phyloP scores from a whole-genome alignment of 2,329 filamentous ascomycete genomes.

The Penicillium olsonii region DNA sequence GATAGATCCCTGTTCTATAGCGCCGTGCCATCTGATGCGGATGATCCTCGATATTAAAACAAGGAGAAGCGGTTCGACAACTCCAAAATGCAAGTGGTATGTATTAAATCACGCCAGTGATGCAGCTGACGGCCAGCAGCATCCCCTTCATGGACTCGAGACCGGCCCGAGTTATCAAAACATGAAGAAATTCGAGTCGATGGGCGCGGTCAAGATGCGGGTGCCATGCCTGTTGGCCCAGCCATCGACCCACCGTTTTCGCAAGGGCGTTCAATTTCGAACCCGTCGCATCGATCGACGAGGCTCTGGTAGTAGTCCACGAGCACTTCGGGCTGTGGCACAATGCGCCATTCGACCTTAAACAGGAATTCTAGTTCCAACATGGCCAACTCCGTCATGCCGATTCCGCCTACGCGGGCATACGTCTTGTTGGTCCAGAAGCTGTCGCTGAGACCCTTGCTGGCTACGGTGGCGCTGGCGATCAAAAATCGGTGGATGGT shows the following conservation, averaged over 20 bases:
- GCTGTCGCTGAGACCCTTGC: slow-evolving; percentile 91
- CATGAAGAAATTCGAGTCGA: background rate
- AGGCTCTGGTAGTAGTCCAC: slow-evolving; percentile 91
- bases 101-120: slow-evolving; percentile 18
- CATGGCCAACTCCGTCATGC: slow-evolving; percentile 82
- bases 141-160: slow-evolving; percentile 16
- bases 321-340: slow-evolving; percentile 89
- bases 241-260: slow-evolving; percentile 9
- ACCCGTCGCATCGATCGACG: slow-evolving; percentile 67
- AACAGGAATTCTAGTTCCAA: slow-evolving; percentile 92
- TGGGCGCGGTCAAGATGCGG: slow-evolving; percentile 8
- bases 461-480: slow-evolving; percentile 89
- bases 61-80: slow-evolving; percentile 3
- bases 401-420: slow-evolving; percentile 88
- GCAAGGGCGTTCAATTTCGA: slow-evolving; percentile 49
- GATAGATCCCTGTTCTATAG: slow-evolving; percentile 16
- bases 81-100: slow-evolving; percentile 10
- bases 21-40: slow-evolving; percentile 13
- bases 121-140: background rate
- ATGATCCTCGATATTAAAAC: slow-evolving; percentile 14
- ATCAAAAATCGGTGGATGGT: slow-evolving; percentile 98
- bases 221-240: slow-evolving; percentile 12
- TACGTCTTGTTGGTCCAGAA: slow-evolving; percentile 99
- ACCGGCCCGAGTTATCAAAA: slow-evolving; percentile 19
- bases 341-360: slow-evolving; percentile 92